Base-by-base conservation (phyloP, 1,139 yeast genomes). In the Suhomyces terraborum region DNA sequence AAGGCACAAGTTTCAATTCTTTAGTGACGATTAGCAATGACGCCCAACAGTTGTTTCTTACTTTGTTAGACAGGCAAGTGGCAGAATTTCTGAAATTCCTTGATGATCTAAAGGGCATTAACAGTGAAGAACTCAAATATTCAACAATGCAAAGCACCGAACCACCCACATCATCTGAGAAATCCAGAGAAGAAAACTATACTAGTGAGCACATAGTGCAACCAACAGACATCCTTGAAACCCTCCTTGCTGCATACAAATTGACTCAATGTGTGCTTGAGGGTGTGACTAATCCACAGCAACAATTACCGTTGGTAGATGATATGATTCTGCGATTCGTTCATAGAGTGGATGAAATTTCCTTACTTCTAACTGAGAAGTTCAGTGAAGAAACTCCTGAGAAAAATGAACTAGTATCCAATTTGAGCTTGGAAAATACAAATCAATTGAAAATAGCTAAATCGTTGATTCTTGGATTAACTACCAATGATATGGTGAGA, bases 171-270 rank as follows among this genome's bases (percentile, higher is more conserved):
- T 16, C 3, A 24, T 5, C 18, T 4, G n/a, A 14, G 3, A 9
- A 27, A 9, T 10, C 16, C 29, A 12, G 14, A 24, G 27, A 24
- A 19, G 59, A 57, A 39, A 59, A 59, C 24, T 60, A 51, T 21
- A 51, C 55, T 3, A 54, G 59, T 23, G 71, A 61, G 38, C 60
- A 60, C 37, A 58, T 61, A 1, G 51, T 67, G 4, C 75, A 70
- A 45, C 75, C 75, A 0, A 44, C 60, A 6, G 77, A 71, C 44
- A 53, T 70, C 6, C 60, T 62, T 38, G 77, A 72, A 23, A 64
- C 75, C 1, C 53, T 67, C 0, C 35, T 66, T 5, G 55, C 69
- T 0, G 53, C 61, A 1, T 67, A 61, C 46, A 64, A 58, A 38
- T 50, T 69, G 26, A 49, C 56, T 1, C 69, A 62, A 37, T 62